phyloP scores from a whole-genome alignment of 1,139 yeast species.

The Zhuliangozyma blackwelliae region DNA sequence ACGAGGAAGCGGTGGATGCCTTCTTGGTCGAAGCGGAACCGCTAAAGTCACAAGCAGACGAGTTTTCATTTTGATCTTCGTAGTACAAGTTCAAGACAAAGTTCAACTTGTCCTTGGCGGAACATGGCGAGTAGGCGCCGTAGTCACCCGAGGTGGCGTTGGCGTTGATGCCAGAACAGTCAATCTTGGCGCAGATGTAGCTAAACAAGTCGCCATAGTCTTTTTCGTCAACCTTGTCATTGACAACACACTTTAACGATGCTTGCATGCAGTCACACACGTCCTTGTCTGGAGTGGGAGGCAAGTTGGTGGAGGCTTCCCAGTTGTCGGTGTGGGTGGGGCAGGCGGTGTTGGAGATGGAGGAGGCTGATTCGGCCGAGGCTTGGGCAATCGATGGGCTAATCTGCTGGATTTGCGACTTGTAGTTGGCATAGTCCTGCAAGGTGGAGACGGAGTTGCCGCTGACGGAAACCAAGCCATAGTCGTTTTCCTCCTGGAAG shows the following conservation, averaged over 20 bases:
- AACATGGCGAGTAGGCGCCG: constrained; percentile 61
- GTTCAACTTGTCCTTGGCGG: constrained; percentile 57
- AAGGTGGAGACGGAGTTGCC: constrained; percentile 37
- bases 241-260: constrained; percentile 50
- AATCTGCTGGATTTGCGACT: constrained; percentile 56
- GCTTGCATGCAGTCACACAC: constrained; percentile 54
- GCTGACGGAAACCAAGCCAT: constrained; percentile 67
- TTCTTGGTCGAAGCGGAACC: constrained; percentile 54
- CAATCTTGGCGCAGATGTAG: constrained; percentile 46
- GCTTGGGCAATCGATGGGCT: constrained; percentile 39
- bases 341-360: constrained; percentile 35
- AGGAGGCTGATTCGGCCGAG: constrained; percentile 19
- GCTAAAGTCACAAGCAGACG: constrained; percentile 60
- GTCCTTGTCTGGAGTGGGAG: constrained; percentile 64
- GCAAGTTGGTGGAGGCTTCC: constrained; percentile 53
- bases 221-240: constrained; percentile 34
- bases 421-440: constrained; percentile 44
- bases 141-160: constrained; percentile 61
- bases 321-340: constrained; percentile 50
- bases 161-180: constrained; percentile 49
- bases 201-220: constrained; percentile 55
- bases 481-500: constrained; percentile 74
- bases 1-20: constrained; percentile 51
- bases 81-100: constrained; percentile 60
- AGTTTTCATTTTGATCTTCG: constrained; percentile 36